Evolutionary conservation across 2,329 filamentous ascomycete species (phyloP).

Genomic region (Chalaropsis ovoidea): DNA sequence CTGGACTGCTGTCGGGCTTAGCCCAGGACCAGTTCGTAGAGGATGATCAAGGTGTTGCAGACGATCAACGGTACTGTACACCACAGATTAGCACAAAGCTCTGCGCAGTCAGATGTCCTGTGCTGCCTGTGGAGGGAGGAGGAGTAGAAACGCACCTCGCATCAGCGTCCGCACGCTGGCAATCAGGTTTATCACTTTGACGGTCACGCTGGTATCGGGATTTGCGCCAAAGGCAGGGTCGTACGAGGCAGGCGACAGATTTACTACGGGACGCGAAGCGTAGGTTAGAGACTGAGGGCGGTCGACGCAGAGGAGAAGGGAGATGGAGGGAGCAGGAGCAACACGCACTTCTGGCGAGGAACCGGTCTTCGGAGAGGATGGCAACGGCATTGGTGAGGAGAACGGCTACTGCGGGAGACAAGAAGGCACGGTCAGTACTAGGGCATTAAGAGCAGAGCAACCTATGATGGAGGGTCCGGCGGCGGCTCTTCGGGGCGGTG

Average conservation of each 20-base stretch:
- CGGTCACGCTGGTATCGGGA: conserved; percentile 68
- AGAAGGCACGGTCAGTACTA: neutral
- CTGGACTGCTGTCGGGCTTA: conserved; percentile 34
- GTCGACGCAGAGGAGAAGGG: neutral
- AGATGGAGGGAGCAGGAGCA: neutral
- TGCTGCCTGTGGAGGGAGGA: neutral
- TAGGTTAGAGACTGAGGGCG: conserved; percentile 24
- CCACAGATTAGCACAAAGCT: neutral
- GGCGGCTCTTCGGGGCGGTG: neutral
- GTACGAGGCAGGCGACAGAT: conserved; percentile 59
- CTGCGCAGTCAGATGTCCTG: neutral
- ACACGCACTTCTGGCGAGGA: conserved; percentile 57
- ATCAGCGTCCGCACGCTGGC: conserved; percentile 83
- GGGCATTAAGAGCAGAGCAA: neutral
- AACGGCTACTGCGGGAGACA: conserved; percentile 47
- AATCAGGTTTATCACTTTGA: conserved; percentile 80
- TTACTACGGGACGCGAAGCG: conserved; percentile 39
- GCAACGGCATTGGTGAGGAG: conserved; percentile 91
- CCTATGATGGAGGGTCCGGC: too few species aligned
- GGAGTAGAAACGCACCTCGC: conserved; percentile 53
- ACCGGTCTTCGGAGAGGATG: conserved; percentile 87
- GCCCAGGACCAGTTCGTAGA: conserved; percentile 69
- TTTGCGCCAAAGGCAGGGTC: conserved; percentile 71
- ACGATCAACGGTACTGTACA: conserved; percentile 70
- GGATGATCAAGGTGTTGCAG: conserved; percentile 71